Evolutionary conservation across 805 yeast genomes (phyloP).

Genomic region (Komagataella populi): DNA sequence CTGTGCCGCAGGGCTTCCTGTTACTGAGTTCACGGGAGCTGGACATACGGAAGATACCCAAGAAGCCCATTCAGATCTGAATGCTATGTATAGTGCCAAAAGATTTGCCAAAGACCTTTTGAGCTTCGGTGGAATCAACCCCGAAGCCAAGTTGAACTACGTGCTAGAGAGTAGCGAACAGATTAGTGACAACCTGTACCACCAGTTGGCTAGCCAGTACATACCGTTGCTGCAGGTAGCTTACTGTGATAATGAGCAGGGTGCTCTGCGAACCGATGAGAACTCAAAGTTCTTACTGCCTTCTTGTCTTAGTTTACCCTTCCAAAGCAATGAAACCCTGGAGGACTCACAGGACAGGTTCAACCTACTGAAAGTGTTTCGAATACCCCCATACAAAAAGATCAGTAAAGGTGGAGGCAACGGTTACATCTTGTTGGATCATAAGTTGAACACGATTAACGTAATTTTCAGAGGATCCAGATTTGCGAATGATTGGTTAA

Average conservation of each 20-base stretch:
- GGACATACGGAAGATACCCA: background rate
- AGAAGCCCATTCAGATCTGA: background rate
- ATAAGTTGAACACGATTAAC: slow-evolving; percentile 3
- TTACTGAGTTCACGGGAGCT: background rate
- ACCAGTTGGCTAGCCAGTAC: background rate
- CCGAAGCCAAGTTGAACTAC: background rate
- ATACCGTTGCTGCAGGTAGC: slow-evolving; percentile 6
- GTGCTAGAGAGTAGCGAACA: background rate
- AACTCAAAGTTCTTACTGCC: slow-evolving; percentile 6
- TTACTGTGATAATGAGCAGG: slow-evolving; percentile 9
- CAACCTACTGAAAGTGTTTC: slow-evolving; percentile 5
- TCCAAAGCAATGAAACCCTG: slow-evolving; percentile 2
- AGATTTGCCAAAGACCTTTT: background rate
- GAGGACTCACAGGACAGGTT: background rate
- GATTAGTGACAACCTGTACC: background rate
- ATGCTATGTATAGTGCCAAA: background rate
- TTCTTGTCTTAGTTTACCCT: slow-evolving; percentile 4
- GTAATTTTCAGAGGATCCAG: slow-evolving; percentile 10
- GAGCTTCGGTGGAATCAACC: background rate
- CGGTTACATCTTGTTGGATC: slow-evolving; percentile 9
- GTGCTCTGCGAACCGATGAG: slow-evolving; percentile 3
- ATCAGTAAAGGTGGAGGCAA: slow-evolving; percentile 9
- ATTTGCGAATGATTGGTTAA: slow-evolving; percentile 8
- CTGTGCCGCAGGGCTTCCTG: background rate
- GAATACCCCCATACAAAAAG: background rate